Base-by-base conservation (phyloP, 805 yeast genomes). In the Grigorovia transvaalensis region DNA sequence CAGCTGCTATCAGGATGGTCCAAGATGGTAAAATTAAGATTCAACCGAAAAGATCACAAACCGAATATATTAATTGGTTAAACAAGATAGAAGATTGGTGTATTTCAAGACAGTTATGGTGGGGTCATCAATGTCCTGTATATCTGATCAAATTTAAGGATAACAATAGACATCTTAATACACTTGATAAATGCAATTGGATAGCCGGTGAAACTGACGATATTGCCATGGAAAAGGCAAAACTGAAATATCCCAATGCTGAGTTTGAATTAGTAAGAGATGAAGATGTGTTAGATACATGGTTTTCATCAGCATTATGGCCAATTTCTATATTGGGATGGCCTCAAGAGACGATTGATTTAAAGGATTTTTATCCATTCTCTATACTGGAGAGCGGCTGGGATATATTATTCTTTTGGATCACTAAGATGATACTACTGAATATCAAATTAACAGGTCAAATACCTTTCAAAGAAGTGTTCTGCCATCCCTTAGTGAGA, bases 401-500 rank as follows among this genome's bases (percentile, higher is more conserved):
- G 98, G 99, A 91, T 74, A 91, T 91, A 66, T 76, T 93, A 66
- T 91, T 91, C 79, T 93, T 93, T 84, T 91, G 98, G 98, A 97
- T 91, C 47, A 79, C 95, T 17, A 81, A 98, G 71, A 93, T 93
- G 98, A 83, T 91, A 56, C 77, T 91, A 73, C 74, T 91, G 64
- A 90, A 96, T 54, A 70, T 87, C 61, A 89, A 90, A 72, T 75
- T 91, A 68, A 86, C 96, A 18, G 96, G 45, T 72, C 81, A 53
- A 80, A 87, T 57, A 18, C 99, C 99, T 53, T 91, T 91, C 78
- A 81, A 78, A 59, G 97, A 93, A 71, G 97, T 91, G 15, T 93
- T 88, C 80, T 90, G 98, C 71, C 98, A 93, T 71, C 89, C 98
- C n/a, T 81, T 91, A 68, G 95, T 91, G 44, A 88, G 99, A 72